Evolutionary conservation across 2,329 filamentous ascomycete species (phyloP), one percentile per base, ranked within the genome.

Genomic region (Beauveria australis): DNA sequence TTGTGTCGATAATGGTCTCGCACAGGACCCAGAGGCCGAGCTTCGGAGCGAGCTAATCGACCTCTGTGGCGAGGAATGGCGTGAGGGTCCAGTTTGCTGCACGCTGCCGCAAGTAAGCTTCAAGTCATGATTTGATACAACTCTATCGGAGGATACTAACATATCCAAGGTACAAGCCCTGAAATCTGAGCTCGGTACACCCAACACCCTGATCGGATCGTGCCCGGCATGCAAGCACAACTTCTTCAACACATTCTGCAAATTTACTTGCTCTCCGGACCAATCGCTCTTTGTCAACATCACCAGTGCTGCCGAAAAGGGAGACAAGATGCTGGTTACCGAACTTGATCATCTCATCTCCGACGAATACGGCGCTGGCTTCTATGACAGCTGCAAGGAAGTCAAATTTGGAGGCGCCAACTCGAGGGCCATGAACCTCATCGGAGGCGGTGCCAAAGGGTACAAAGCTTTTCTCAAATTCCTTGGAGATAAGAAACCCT

Each of bases 181-280:
- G 64, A 88, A 90, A 67, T 88, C 84, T 63, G 95, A 96, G 69
- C 82, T 99, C 61, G 88, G 90, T 66, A 91, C 91, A 24, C 93
- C 92, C 2, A 91, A 92, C 67, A 86, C 88, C 62, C 89, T 99
- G 70, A 92, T 99, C 71, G 87, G 92, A 28, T 91, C 92, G 10
- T 99, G 94, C 72, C 94, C 94, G 1, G 94, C 95, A 37, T 99
- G 94, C 82, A 96, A 94, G 75, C 89, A 92, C 68, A 99, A 99
- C 79, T 99, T 99, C 79, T 97, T 91, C 80, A 96, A 99, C 77
- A 81, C 95, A 49, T 99, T 99, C 74, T 99, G 94, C 77, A 95
- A 92, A 5, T 97, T 99, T 71, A 97, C 92, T 2, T 99, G 95
- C 78, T 99, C 94, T 5, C 93, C 95, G 6, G 89, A 99, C 69